These are phyloP conservation scores for Pseudogymnoascus sp. DNA, from an alignment of 2,329 filamentous ascomycete genomes.

Conservation along the genomic window DNA sequence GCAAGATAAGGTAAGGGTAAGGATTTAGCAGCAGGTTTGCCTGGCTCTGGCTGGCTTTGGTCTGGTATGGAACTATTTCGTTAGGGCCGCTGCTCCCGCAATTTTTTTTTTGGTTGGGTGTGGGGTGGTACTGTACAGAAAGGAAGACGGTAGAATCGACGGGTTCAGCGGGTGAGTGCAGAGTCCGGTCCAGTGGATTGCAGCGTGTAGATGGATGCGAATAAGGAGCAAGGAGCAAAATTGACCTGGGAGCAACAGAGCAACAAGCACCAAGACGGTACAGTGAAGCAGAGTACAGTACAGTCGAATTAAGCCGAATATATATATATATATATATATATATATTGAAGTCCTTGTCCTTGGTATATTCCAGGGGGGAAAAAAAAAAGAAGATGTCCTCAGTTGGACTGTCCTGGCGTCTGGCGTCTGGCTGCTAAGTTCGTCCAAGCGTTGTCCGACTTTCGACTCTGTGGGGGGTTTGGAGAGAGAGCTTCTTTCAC, in stretches of 20 bases:
- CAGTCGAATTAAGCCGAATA: constrained; percentile 5
- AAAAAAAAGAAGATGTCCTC: constrained; percentile 1
- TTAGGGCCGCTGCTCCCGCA: constrained; percentile 7
- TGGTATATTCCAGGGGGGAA: neutral
- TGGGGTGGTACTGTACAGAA: constrained; percentile 8
- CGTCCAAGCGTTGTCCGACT: neutral
- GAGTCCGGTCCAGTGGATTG: neutral
- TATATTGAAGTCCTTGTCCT: neutral
- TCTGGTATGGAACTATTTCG: constrained; percentile 11
- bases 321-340: constrained; percentile 3
- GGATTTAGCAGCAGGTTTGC: constrained; percentile 4
- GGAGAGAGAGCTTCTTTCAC: constrained; percentile 9
- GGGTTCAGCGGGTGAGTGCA: constrained; percentile 8
- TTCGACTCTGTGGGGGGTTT: constrained; percentile 4
- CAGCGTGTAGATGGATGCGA: neutral
- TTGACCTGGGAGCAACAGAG: neutral
- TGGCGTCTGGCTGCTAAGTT: neutral
- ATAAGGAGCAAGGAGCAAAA: constrained; percentile 7
- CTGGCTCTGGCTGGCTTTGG: neutral
- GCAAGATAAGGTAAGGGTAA: constrained; percentile 7
- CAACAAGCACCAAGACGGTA: neutral
- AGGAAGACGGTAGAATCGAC: constrained; percentile 10
- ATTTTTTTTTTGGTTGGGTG: constrained; percentile 11
- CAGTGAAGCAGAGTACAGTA: neutral
- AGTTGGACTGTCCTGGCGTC: neutral